Conservation (phyloP, 352 stramenopile species). For the Phytophthora capsici region DNA sequence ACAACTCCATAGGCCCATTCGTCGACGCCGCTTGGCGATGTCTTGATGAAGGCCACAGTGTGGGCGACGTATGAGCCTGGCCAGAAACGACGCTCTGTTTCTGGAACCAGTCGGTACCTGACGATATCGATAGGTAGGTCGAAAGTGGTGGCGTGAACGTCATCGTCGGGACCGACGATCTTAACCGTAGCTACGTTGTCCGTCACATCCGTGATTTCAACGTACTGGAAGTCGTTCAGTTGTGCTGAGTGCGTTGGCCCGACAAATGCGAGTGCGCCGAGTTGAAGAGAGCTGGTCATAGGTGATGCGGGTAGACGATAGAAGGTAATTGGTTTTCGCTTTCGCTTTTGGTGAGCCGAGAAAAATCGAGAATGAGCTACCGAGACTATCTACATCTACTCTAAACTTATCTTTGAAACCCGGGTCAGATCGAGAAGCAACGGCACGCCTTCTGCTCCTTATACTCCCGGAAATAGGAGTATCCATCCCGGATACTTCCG, state of each 20-base stretch:
- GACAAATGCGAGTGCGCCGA: not conserved
- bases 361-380: too few relatives aligned
- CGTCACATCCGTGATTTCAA: not conserved
- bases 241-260: not conserved
- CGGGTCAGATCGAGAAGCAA: too few relatives aligned
- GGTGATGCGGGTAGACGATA: not conserved
- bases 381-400: too few relatives aligned
- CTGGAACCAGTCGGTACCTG: not conserved
- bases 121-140: not conserved
- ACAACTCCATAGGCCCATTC: too few relatives aligned
- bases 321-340: too few relatives aligned
- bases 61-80: conserved; percentile 12
- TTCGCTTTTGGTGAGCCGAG: too few relatives aligned
- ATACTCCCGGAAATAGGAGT: too few relatives aligned
- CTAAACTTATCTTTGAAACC: too few relatives aligned
- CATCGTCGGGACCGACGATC: not conserved
- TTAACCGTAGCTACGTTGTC: not conserved
- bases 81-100: conserved; percentile 4
- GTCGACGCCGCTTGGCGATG: not conserved
- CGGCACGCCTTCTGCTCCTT: too few relatives aligned
- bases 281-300: not conserved
- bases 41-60: conserved; percentile 4
- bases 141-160: not conserved
- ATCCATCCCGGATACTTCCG: too few relatives aligned
- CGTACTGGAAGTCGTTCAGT: not conserved